A percentile compares a stretch with the other conserved stretches of the same genome.
phyloP scores from a whole-genome alignment of 176 grass and related monocot genomes.

The Aegilops bicornis region DNA sequence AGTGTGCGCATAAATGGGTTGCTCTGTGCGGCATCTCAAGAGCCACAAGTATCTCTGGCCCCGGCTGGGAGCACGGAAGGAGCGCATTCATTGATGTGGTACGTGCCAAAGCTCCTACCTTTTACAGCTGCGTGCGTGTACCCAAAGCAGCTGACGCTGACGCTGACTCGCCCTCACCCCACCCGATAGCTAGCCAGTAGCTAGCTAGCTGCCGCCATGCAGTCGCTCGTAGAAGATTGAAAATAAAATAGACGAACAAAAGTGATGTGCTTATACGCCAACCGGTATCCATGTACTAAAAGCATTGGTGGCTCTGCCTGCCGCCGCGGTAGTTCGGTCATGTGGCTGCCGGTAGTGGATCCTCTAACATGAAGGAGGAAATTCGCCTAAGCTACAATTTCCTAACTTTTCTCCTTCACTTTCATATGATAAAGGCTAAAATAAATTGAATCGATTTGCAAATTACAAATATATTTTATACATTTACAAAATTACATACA shows the following conservation, averaged over 20 bases:
- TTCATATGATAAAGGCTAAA: no score
- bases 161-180: neutral
- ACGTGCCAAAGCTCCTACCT: neutral
- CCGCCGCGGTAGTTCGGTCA: neutral
- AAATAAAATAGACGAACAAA: neutral
- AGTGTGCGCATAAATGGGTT: neutral
- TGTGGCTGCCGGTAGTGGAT: no score
- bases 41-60: neutral
- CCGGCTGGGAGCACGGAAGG: no score
- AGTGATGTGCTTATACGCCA: neutral
- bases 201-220: neutral
- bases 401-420: no score
- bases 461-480: no score
- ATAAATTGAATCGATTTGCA: no score
- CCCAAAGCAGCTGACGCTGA: neutral
- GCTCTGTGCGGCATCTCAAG: neutral
- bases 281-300: no score
- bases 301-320: neutral
- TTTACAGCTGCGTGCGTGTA: conserved; percentile 1
- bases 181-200: neutral
- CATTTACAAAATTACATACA: no score
- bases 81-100: neutral
- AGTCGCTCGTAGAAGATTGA: neutral
- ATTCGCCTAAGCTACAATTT: no score
- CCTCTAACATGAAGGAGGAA: no score